Evolutionary conservation across 805 yeast species (phyloP), one percentile per base, ranked within the genome.

Genomic region (Spathaspora sp.): DNA sequence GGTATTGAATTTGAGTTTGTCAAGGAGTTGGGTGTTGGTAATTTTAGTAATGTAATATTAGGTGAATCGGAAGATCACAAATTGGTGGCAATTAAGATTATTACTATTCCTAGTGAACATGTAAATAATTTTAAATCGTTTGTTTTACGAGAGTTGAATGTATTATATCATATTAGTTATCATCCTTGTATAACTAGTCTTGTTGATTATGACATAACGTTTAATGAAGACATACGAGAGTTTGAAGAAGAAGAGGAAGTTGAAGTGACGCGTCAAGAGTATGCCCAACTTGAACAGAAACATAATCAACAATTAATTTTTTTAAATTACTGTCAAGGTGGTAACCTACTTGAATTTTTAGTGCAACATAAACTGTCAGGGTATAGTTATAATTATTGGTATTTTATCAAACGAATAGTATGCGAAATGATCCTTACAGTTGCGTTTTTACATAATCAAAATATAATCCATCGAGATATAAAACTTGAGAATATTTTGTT

Each of bases 391-490:
- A 42, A 44, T 52, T 89, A 74, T 18, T 73, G 85, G 59, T 60
- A 66, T 43, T 69, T 86, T 8, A 70, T 87, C 1, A 74, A 82
- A 51, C 74, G 89, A 26, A 70, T 91, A 0, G 86, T 87, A 55
- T 78, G 85, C 7, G 97, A 94, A 65, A 60, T 89, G 1, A 79
- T 83, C 3, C 64, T 77, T 10, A 93, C 96, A 0, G 83, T 91
- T 2, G 72, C 76, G 20, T 90, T 87, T 62, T 69, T 93, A 49
- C 99, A 94, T 65, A 60, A 65, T 3, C 70, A 79, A 51, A 68
- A 79, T 53, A 81, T 92, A 26, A 89, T 92, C 8, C 99, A 94
- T 68, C 82, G 98, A 53, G 99, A 94, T 63, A 79, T 94, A 58
- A 94, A 94, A 70, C 74, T 93, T 44, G 99, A 94, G 60, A 94